Evolutionary conservation across 1,139 yeast genomes (phyloP).

Genomic region (Candida dubliniensis): DNA sequence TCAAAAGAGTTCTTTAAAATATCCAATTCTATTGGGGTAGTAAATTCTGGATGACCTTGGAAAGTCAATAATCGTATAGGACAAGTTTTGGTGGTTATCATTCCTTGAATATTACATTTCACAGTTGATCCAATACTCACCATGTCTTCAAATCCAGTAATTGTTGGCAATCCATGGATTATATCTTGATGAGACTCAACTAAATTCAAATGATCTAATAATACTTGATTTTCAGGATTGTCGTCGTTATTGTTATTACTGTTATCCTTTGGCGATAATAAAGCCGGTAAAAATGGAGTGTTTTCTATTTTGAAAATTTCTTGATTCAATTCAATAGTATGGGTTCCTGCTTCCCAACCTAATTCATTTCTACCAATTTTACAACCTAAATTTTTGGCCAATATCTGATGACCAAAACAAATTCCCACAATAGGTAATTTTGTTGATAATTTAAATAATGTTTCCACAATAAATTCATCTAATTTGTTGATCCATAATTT

Average conservation of each 20-base stretch:
- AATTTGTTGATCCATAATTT: slow-evolving; percentile 55
- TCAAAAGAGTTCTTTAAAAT: slow-evolving; percentile 24
- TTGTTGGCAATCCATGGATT: slow-evolving; percentile 47
- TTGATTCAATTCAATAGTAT: slow-evolving; percentile 49
- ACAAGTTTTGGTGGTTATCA: slow-evolving; percentile 30
- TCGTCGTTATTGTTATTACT: background rate
- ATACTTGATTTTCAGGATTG: slow-evolving; percentile 11
- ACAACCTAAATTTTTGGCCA: slow-evolving; percentile 65
- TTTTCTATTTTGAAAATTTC: slow-evolving; percentile 31
- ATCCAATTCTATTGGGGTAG: slow-evolving; percentile 32
- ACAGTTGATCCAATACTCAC: slow-evolving; percentile 53
- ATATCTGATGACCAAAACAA: slow-evolving; percentile 86
- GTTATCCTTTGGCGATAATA: slow-evolving; percentile 16
- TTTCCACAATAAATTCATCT: slow-evolving; percentile 39
- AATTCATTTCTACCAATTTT: slow-evolving; percentile 53
- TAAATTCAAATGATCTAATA: slow-evolving; percentile 35
- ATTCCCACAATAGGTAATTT: slow-evolving; percentile 58
- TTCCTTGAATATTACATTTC: slow-evolving; percentile 63
- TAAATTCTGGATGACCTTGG: slow-evolving; percentile 92
- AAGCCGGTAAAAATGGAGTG: slow-evolving; percentile 31
- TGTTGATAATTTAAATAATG: slow-evolving; percentile 21
- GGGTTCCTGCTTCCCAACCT: slow-evolving; percentile 77
- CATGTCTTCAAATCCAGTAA: slow-evolving; percentile 23
- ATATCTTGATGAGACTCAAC: slow-evolving; percentile 74
- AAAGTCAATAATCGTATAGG: slow-evolving; percentile 53